Conservation (phyloP, 2,329 filamentous ascomycete species). For the Colletotrichum agaves region DNA sequence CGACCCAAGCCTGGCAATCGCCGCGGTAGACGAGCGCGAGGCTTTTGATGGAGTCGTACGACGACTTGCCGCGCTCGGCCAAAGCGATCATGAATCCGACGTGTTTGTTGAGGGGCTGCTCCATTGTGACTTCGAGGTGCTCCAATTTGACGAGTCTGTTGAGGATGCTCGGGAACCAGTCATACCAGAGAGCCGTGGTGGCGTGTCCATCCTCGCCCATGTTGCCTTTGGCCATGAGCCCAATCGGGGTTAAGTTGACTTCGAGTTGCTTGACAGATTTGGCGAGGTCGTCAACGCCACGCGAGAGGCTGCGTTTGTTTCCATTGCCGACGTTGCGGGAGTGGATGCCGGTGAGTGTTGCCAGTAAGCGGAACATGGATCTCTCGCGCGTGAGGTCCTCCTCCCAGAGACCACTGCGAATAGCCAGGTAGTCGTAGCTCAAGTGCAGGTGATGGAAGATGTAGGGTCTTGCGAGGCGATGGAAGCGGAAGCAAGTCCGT, state of each 20-base stretch:
- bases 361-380: background rate
- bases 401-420: background rate
- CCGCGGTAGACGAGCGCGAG: background rate
- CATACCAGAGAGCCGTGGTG: rapidly evolving
- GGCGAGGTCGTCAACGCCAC: background rate
- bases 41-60: background rate
- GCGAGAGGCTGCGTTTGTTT: background rate
- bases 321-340: background rate
- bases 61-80: background rate
- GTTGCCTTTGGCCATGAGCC: background rate
- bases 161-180: background rate
- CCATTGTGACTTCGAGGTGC: background rate
- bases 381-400: background rate
- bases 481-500: background rate
- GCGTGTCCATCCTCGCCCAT: background rate
- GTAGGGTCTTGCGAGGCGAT: background rate
- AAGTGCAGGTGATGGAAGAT: background rate
- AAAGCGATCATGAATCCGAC: background rate
- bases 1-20: background rate
- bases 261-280: background rate
- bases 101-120: background rate
- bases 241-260: background rate
- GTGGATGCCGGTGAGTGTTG: background rate
- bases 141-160: background rate
- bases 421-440: background rate